Base-by-base conservation (phyloP, 768 basidiomycete species). In the Agaricus blazei region DNA sequence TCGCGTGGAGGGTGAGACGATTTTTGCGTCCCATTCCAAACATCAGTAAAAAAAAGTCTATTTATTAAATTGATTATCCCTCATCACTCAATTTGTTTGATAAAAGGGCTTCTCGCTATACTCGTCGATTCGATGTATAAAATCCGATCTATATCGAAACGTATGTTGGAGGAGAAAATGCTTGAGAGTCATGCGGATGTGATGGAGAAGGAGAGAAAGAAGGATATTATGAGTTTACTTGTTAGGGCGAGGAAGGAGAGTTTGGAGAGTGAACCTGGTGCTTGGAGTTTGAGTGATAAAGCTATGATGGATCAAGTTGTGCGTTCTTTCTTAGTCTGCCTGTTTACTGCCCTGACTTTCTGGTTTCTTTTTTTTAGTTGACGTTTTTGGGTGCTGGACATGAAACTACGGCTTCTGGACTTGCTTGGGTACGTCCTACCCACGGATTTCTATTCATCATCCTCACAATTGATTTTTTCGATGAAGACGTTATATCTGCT, bases 221-320 rank as follows among this genome's bases (percentile, higher is more conserved):
- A 71, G 47, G 79, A 81, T 67, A 76, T 81, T 47, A 81, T 80
- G 79, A 74, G 70, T 49, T 57, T 80, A n/a, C 68, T 81, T 0
- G 74, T 80, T 11, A 69, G 74, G 26, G 74, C 76, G 9, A 67
- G 76, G 23, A 73, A 71, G 56, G 70, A 68, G 8, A 73, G 73
- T 31, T 47, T 67, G 28, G 68, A 68, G 29, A 63, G 64, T 38
- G 70, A 67, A 29, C 67, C 67, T 14, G 60, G 56, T 12, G 70
- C 61, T 29, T 78, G 76, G 59, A 60, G 65, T 7, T 76, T 80
- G 77, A 75, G 70, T 26, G 76, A 79, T 56, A 62, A 67, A 44
- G 75, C 70, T 12, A 76, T 79, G 74, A 75, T 80, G 66, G 77
- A 79, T 49, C 79, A 81, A 69, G 76, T 80, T 41, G 77, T 78